Evolutionary conservation across 202 grass and related monocot species (phyloP).

Genomic region (Schoenoplectus triqueter): DNA sequence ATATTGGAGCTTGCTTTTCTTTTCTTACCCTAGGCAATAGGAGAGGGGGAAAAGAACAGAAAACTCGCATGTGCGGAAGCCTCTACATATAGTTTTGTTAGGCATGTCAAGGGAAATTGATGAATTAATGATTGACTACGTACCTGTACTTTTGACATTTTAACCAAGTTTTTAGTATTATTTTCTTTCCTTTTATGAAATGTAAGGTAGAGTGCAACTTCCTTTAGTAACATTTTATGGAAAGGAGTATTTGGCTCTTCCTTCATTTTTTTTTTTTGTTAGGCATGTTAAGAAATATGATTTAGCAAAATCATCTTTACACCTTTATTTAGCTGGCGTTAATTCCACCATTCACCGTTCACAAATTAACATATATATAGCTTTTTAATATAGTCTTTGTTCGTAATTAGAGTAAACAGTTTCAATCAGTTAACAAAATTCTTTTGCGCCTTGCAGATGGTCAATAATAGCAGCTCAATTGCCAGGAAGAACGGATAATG

Average conservation of each 20-base stretch:
- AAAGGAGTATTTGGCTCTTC: slow-evolving; percentile 14
- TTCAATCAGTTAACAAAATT: too few species aligned
- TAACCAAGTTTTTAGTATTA: neutral
- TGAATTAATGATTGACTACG: too few species aligned
- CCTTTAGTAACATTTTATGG: neutral
- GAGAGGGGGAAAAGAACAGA: too few species aligned
- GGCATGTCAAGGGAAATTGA: neutral
- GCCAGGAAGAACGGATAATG: slow-evolving; percentile 58
- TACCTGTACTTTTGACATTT: neutral
- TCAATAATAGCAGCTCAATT: slow-evolving; percentile 66
- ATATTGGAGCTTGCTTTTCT: neutral
- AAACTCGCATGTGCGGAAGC: too few species aligned
- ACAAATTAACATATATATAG: neutral
- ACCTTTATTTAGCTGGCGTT: neutral
- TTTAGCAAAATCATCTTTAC: neutral
- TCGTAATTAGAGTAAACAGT: neutral
- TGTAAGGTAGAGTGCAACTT: slow-evolving; percentile 5
- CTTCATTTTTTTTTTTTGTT: neutral
- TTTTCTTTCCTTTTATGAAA: neutral
- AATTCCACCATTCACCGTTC: neutral
- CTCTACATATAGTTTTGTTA: neutral
- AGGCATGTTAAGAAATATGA: slow-evolving; percentile 22
- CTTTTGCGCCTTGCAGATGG: slow-evolving; percentile 38
- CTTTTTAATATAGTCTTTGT: neutral
- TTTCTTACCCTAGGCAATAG: too few species aligned